Evolutionary conservation across 2,329 filamentous ascomycete genomes (phyloP).

Genomic region (Leptographium wingfieldii): DNA sequence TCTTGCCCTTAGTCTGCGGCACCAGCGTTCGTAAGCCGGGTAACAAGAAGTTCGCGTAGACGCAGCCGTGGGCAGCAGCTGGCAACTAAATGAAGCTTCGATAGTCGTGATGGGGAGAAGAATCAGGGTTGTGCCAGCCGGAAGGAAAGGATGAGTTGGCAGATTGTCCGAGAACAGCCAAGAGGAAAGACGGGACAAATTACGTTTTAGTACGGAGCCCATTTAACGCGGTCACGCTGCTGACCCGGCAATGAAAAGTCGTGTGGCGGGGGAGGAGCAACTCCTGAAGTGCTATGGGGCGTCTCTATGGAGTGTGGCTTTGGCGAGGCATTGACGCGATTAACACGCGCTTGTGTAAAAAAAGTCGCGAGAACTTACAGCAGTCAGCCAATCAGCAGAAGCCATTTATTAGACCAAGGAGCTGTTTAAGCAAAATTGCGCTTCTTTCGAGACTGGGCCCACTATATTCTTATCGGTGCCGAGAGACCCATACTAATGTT

Average conservation of each 20-base stretch:
- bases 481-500: neutral
- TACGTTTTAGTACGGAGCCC: neutral
- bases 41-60: neutral
- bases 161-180: neutral
- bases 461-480: neutral
- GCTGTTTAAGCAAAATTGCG: neutral
- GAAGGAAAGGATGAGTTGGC: neutral
- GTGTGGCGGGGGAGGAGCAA: conserved; percentile 13
- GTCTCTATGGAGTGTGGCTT: conserved; percentile 5
- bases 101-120: neutral
- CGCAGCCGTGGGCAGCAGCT: neutral
- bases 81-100: neutral
- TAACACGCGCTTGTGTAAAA: conserved; percentile 4
- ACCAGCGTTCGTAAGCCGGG: neutral
- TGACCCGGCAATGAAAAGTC: conserved; percentile 3
- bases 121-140: neutral
- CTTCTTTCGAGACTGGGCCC: neutral
- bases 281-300: neutral
- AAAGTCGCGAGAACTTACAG: conserved; percentile 9
- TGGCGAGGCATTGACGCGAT: conserved; percentile 8
- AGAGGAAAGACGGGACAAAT: neutral
- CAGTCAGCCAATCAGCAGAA: conserved; percentile 6
- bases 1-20: conserved; percentile 1
- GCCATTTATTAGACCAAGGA: neutral
- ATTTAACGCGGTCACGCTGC: conserved; percentile 6